Percentiles rank a stretch among this genome's conserved stretches.
Conservation (phyloP, 2,329 filamentous ascomycete genomes). For the Arthrobotrys entomopaga region DNA sequence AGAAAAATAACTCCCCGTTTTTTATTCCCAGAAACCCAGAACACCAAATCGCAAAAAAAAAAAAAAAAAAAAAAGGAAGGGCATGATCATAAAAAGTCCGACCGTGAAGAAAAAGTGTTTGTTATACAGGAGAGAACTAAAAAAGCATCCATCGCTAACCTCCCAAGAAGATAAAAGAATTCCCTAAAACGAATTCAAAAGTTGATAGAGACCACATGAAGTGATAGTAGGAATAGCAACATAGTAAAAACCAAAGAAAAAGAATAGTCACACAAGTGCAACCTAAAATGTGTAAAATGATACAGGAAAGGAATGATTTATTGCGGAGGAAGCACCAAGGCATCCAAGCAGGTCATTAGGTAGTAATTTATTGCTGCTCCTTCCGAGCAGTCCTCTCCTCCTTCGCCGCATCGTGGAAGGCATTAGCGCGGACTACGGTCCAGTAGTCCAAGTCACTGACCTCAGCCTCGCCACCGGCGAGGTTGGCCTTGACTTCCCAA, state of each 20-base stretch:
- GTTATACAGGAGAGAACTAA: constrained; percentile 34
- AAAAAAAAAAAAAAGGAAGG: constrained; percentile 5
- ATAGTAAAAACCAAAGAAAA: neutral
- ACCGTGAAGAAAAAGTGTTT: constrained; percentile 33
- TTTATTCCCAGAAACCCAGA: constrained; percentile 40
- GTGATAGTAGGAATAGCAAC: constrained; percentile 11
- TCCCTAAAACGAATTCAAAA: constrained; percentile 6
- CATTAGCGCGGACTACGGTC: constrained; percentile 87
- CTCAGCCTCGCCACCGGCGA: constrained; percentile 77
- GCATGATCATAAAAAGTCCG: constrained; percentile 29
- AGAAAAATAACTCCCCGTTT: constrained; percentile 36
- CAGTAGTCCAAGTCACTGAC: constrained; percentile 93
- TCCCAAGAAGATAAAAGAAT: constrained; percentile 31
- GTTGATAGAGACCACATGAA: constrained; percentile 32
- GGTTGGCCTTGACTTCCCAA: constrained; percentile 87
- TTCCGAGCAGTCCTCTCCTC: constrained; percentile 68
- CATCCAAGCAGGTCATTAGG: constrained; percentile 33
- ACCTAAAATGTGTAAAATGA: constrained; percentile 38
- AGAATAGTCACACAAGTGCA: constrained; percentile 45
- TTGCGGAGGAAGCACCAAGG: constrained; percentile 45
- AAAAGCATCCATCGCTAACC: constrained; percentile 45
- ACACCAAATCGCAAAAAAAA: constrained; percentile 35
- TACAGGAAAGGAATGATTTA: constrained; percentile 51
- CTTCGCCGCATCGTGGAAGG: constrained; percentile 79
- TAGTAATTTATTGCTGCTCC: constrained; percentile 34